Base-by-base conservation (phyloP, 768 basidiomycete genomes). In the Jaapia argillacea region DNA sequence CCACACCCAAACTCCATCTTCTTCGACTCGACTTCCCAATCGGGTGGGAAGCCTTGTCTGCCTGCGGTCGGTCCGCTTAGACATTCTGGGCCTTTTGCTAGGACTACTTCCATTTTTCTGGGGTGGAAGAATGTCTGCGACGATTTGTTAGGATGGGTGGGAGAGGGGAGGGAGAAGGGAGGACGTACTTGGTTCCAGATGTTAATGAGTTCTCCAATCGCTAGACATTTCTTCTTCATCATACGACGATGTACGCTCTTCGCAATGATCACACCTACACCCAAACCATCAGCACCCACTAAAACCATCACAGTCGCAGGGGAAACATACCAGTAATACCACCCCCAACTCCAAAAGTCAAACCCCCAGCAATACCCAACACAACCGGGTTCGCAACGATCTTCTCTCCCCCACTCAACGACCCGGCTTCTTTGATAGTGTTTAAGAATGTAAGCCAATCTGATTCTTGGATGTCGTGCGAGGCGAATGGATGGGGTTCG, bases 121-220 rank as follows among this genome's bases (percentile, higher is more conserved):
- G 66, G 68, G 35, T 65, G 62, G 45, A 75, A 75, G 60, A 73
- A 75, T 56, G 66, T 61, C 73, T 37, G n/a, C 14, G 18, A 27
- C 14, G 21, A n/a, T n/a, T n/a, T n/a, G n/a, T n/a, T n/a, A 6
- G 6, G n/a, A n/a, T n/a, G n/a, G n/a, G n/a, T n/a, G n/a, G n/a
- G n/a, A n/a, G n/a, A n/a, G n/a, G n/a, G n/a, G n/a, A n/a, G n/a
- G 38, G 14, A 2, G 4, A 6, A 3, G n/a, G n/a, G n/a, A n/a
- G n/a, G n/a, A n/a, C n/a, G n/a, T 14, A 73, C 73, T 33, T 73
- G 66, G 46, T 75, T 75, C 74, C 74, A 75, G 36, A 54, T 52
- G 41, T 67, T 65, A 7, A 75, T 52, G 2, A 70, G 39, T 6
- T 68, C 62, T 22, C 59, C 59, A 16, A 65, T 69, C 1, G 62